Evolutionary conservation across 2,329 filamentous ascomycete species (phyloP), one percentile per base, ranked within the genome.

Genomic region (Capronia epimyces): DNA sequence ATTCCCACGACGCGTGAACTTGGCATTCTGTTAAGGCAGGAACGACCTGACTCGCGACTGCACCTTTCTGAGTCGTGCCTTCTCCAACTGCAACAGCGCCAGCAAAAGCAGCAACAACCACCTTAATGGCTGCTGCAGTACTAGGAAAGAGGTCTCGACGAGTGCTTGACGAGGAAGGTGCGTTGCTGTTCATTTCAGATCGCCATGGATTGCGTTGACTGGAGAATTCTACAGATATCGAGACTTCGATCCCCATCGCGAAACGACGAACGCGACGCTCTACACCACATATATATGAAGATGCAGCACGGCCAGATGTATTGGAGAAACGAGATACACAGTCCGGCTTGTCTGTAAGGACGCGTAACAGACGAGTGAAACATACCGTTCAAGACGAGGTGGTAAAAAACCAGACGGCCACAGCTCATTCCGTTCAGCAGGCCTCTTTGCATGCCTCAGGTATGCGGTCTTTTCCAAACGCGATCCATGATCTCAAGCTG

Each of bases 401-500:
- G 24, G 43, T 55, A 53, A 44, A 41, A 31, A 51, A 36, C 50
- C 22, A 16, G 24, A 44, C 25, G 15, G 51, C 5, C 42, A 44
- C 27, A 20, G 40, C 69, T 43, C 25, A 65, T 61, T 27, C 31
- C n/a, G 25, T 42, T 36, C 27, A 34, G 18, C 13, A 32, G 41
- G 9, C 31, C 13, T 21, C 25, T 29, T 21, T 32, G 13, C 22
- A 48, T 63, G 72, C 70, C n/a, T 31, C 21, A 27, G 25, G 34
- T 22, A 8, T 7, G 46, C n/a, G 10, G 18, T n/a, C n/a, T 44
- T 3, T 44, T 10, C 13, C 59, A 80, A 86, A 60, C 85, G 89
- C 67, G 86, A 88, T 59, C 67, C 86, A 88, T 59, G 72, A 29
- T 44, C 41, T 31, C 25, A 27, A 31, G 25, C 78, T 55, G 82